phyloP scores from a whole-genome alignment of 176 grass and related monocot genomes.

The Bromus sterilis region DNA sequence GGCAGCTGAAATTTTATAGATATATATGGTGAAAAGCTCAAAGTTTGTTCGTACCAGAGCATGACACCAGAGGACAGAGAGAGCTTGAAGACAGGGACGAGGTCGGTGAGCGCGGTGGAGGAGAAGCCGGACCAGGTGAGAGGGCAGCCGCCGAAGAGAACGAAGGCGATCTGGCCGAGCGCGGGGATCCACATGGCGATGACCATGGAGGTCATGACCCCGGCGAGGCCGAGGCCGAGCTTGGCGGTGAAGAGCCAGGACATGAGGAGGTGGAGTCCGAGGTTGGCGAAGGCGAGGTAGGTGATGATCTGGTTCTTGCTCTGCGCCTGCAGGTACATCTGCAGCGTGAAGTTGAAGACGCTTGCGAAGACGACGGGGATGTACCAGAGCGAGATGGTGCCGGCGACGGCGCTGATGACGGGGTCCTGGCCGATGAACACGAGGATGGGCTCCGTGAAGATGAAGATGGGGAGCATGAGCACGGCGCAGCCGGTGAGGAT shows the following conservation, averaged over 20 bases:
- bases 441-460: too few species aligned
- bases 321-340: too few species aligned
- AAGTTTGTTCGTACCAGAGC: conserved; percentile 39
- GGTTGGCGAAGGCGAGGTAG: too few species aligned
- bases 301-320: too few species aligned
- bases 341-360: neutral
- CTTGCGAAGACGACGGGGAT: too few species aligned
- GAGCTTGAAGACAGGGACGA: conserved; percentile 5
- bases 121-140: conserved; percentile 56
- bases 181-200: neutral
- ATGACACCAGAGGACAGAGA: conserved; percentile 26
- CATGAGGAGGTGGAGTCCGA: too few species aligned
- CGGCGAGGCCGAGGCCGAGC: conserved; percentile 21
- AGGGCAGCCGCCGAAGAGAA: conserved; percentile 45
- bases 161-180: conserved; percentile 31
- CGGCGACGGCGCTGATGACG: too few species aligned
- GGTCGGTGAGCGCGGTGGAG: conserved; percentile 27
- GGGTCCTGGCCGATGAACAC: too few species aligned
- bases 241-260: neutral
- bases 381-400: too few species aligned
- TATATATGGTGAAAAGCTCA: neutral
- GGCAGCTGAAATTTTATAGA: conserved; percentile 36
- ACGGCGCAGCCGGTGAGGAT: too few species aligned
- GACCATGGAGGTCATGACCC: conserved; percentile 37
- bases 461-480: too few species aligned